Base-by-base conservation (phyloP, 108 stramenopile genomes). In the Bacterosira constricta region DNA sequence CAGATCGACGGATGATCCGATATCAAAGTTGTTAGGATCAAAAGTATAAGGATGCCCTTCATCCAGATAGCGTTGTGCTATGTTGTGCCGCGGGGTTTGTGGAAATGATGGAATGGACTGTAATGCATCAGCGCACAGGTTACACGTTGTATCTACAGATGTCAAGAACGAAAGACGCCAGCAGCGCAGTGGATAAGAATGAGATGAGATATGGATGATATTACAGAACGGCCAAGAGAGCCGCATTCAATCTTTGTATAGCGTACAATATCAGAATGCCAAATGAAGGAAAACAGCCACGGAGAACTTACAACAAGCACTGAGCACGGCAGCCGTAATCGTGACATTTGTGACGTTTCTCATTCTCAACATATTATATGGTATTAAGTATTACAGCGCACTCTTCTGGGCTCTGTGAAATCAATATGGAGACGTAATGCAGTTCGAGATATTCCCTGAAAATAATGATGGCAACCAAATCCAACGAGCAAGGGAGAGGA, bases 291-390 rank as follows among this genome's bases (percentile, higher is more conserved):
- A 18, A 20, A 6, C 27, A 63, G 2, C 17, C 4, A 31, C 26
- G 44, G 0, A 29, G 17, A 13, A 69, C 67, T 69, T 69, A 69
- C 67, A 56, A 17, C 55, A 69, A 21, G 56, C 55, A 69, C 67
- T 30, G 23, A 69, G 36, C 18, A 69, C 9, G 8, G 44, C 67
- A 17, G 55, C 45, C 30, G 54, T 56, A 37, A 32, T 41, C 31
- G 67, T 41, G 25, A 56, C 25, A 18, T 25, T 54, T 17, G 67
- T 15, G 29, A 53, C 32, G 15, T 26, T 25, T 31, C 29, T 57
- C 55, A 69, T 69, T 17, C 11, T 23, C 31, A 13, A 53, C 51
- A 29, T 53, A 26, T 3, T 53, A 5, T 3, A n/a, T n/a, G n/a
- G n/a, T n/a, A n/a, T n/a, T n/a, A n/a, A n/a, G n/a, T n/a, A n/a